A percentile compares a stretch with the other conserved stretches of the same genome.
phyloP scores from a whole-genome alignment of 805 yeast species.

The Kodamaea lidongshanica region DNA sequence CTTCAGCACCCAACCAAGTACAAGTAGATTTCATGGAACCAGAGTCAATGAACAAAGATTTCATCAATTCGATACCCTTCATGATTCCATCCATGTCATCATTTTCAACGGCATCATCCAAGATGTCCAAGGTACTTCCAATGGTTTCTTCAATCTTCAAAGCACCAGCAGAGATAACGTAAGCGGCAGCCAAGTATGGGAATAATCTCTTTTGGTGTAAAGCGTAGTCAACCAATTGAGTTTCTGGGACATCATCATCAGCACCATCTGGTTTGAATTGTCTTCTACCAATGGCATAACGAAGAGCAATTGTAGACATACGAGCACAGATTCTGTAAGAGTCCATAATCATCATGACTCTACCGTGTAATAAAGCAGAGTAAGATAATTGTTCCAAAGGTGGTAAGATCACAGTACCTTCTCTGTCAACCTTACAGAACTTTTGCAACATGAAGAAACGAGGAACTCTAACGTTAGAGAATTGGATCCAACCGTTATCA shows the following conservation, averaged over 20 bases:
- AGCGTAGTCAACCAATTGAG: conserved; percentile 78
- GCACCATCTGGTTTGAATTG: conserved; percentile 56
- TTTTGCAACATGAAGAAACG: conserved; percentile 75
- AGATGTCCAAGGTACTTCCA: conserved; percentile 41
- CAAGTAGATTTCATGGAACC: conserved; percentile 85
- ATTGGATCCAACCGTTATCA: conserved; percentile 96
- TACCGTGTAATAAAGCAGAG: conserved; percentile 80
- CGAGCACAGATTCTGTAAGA: conserved; percentile 77
- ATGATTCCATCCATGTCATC: conserved; percentile 42
- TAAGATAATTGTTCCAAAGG: conserved; percentile 86
- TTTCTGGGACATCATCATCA: conserved; percentile 40
- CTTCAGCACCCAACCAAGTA: conserved; percentile 77
- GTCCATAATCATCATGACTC: conserved; percentile 86
- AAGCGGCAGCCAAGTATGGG: conserved; percentile 77
- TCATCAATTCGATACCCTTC: conserved; percentile 53
- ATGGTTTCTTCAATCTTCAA: conserved; percentile 52
- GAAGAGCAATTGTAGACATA: conserved; percentile 73
- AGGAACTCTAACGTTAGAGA: conserved; percentile 76
- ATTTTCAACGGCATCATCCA: conserved; percentile 49
- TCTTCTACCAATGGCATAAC: conserved; percentile 86
- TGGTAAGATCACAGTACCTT: conserved; percentile 68
- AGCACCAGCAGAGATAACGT: conserved; percentile 69
- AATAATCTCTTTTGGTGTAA: conserved; percentile 82
- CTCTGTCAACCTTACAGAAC: conserved; percentile 63
- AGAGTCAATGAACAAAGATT: conserved; percentile 74